Base-by-base conservation (phyloP, 75 land plant species). In the Isoetes taiwanensis region DNA sequence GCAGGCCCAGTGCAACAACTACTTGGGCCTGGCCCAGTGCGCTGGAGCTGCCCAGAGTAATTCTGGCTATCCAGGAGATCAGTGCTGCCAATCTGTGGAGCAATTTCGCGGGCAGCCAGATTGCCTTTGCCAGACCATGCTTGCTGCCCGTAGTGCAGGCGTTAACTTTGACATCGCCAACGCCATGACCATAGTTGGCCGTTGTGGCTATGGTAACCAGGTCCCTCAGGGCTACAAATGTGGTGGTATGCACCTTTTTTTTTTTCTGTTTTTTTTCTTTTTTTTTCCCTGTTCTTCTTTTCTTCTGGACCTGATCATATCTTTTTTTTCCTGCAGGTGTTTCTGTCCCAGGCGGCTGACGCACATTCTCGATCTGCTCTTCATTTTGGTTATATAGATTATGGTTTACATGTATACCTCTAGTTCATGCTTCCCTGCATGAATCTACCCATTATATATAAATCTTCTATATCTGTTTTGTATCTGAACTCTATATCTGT, bases 71-170 rank as follows among this genome's bases (percentile, higher is more conserved):
- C 50, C 6, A 23, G 50, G 50, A 5, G 16, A 6, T 6, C n/a
- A 16, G 6, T 46, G 50, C 50, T 46, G 50, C 19, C 16, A 5
- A 6, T 8, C 50, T 23, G 4, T 46, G 8, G 4, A 5, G n/a
- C n/a, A 23, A 5, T 46, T 46, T 23, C 50, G 50, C 50, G 50
- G 50, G 8, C 16, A 46, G 8, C 50, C 50, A 6, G 50, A 46
- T 23, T 46, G 50, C 19, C 50, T 46, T 6, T 46, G 50, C 50
- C 16, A 5, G 4, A 46, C 50, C 50, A 46, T 46, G 50, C 50
- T 46, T 23, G n/a, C 50, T n/a, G 50, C 50, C 8, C 19, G 6
- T 23, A n/a, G n/a, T n/a, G 25, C 4, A 23, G 25, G 23, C 5
- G 16, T 6, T 23, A 46, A 5, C 38, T 46, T 46, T 23, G 5